A percentile compares a stretch with the other conserved stretches of the same genome.
phyloP scores from a whole-genome alignment of 345 rosid species.

The Mercurialis annua region DNA sequence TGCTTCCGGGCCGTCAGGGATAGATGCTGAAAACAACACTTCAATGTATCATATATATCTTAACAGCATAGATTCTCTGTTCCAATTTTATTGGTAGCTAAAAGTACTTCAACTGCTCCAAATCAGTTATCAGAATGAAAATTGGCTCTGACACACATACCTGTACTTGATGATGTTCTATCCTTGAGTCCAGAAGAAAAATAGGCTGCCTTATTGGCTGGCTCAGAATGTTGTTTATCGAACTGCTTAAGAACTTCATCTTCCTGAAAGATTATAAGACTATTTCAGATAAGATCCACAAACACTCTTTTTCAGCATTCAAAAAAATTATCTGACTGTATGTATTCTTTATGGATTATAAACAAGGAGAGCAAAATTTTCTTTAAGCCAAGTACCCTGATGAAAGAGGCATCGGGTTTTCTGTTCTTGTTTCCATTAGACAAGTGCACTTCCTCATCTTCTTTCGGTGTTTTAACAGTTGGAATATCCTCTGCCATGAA shows the following conservation, averaged over 20 bases:
- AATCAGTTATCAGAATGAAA: not conserved
- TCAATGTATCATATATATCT: slow-evolving; percentile 8
- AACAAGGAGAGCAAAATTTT: not conserved
- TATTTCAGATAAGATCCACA: not conserved
- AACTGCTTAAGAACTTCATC: slow-evolving; percentile 26
- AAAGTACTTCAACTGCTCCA: not conserved
- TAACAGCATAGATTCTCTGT: not conserved
- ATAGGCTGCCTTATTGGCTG: slow-evolving; percentile 15
- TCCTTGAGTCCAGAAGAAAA: slow-evolving; percentile 36
- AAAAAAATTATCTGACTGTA: not conserved
- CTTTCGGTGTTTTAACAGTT: slow-evolving; percentile 20
- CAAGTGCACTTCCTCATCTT: slow-evolving; percentile 27
- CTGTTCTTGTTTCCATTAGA: slow-evolving; percentile 19
- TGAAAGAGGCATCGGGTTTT: slow-evolving; percentile 22
- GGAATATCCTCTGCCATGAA: slow-evolving; percentile 22
- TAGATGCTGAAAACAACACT: slow-evolving; percentile 34
- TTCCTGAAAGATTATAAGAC: slow-evolving; percentile 26
- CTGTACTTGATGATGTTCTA: slow-evolving; percentile 35
- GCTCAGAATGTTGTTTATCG: slow-evolving; percentile 24
- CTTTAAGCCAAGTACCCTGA: slow-evolving; percentile 27
- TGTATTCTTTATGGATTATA: slow-evolving; percentile 5
- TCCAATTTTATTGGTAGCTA: too few relatives aligned
- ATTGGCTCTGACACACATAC: slow-evolving; percentile 35
- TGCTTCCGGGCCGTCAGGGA: slow-evolving; percentile 28
- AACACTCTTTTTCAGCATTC: not conserved